phyloP scores from a whole-genome alignment of 257 asterid species.

The Solanum virginianum region DNA sequence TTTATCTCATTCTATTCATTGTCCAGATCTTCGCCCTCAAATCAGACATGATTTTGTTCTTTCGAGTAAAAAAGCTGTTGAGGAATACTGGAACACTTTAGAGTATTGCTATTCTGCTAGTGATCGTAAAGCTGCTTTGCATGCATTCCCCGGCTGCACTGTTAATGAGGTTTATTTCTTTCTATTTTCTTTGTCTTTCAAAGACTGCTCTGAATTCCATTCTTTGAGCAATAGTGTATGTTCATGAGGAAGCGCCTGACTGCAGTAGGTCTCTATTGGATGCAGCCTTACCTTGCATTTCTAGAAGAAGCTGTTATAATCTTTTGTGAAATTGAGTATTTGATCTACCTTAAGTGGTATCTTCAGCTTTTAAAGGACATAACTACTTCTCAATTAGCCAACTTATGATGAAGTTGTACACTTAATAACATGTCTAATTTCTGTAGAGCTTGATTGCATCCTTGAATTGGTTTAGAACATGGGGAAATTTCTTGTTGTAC shows the following conservation, averaged over 20 bases:
- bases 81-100: constrained; percentile 87
- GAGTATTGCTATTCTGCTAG: constrained; percentile 85
- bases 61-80: constrained; percentile 60
- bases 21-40: constrained; percentile 86
- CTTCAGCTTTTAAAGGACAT: neutral
- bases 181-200: neutral
- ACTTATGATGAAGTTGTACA: neutral
- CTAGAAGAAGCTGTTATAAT: neutral
- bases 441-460: neutral
- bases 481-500: neutral
- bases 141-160: constrained; percentile 91
- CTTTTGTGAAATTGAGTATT: neutral
- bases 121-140: constrained; percentile 66
- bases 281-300: neutral
- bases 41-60: constrained; percentile 90
- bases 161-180: constrained; percentile 62
- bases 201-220: neutral
- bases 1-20: constrained; percentile 30
- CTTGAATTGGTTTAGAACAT: neutral
- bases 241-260: neutral
- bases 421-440: neutral
- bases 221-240: neutral
- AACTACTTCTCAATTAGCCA: neutral
- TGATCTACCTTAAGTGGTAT: neutral
- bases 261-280: neutral